Evolutionary conservation across 306 rosid genomes (phyloP).

Genomic region (Myrica gale): DNA sequence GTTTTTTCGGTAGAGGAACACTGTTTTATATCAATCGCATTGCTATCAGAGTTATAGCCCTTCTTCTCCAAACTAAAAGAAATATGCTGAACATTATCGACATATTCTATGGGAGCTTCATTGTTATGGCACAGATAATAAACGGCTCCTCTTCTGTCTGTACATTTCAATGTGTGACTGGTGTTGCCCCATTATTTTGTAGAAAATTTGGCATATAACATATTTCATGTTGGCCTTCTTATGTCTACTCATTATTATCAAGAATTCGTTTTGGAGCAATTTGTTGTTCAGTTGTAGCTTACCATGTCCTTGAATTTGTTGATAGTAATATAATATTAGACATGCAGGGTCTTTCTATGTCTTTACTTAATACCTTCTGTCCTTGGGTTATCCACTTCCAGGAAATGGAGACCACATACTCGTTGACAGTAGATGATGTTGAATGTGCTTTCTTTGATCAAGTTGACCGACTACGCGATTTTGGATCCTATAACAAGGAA

Average conservation of each 20-base stretch:
- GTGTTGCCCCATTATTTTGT: conserved; percentile 2
- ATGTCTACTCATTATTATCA: not conserved
- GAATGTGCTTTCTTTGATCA: conserved; percentile 79
- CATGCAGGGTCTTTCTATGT: not conserved
- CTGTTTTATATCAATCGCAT: not conserved
- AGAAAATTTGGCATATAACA: not conserved
- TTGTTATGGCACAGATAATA: not conserved
- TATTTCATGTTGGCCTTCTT: not conserved
- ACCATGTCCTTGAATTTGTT: not conserved
- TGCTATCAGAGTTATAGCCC: not conserved
- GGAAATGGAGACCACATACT: conserved; percentile 73
- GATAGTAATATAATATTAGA: not conserved
- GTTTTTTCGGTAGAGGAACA: not conserved
- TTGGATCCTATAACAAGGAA: conserved; percentile 70
- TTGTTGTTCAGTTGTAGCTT: not conserved
- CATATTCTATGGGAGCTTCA: not conserved
- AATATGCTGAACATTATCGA: not conserved
- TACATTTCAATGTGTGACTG: not conserved
- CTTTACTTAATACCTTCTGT: not conserved
- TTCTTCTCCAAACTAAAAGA: not conserved
- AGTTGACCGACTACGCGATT: conserved; percentile 61
- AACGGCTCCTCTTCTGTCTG: not conserved
- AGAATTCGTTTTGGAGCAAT: not conserved
- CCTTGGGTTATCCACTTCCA: conserved; percentile 18
- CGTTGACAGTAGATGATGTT: conserved; percentile 56